Conservation (phyloP, 208 protist species). For the Crithidia expoeki region DNA sequence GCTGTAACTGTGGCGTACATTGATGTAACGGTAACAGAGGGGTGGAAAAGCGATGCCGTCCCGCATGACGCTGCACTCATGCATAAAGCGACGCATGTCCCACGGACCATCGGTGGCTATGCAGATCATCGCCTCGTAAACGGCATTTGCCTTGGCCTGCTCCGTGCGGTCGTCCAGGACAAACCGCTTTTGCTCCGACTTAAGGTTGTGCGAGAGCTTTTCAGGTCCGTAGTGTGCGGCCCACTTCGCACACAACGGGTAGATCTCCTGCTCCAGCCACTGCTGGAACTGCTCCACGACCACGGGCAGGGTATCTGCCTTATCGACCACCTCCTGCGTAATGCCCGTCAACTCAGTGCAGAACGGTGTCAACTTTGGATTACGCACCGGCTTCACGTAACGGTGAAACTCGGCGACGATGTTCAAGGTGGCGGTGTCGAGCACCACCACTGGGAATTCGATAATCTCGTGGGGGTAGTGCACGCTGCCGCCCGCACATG, state of each 20-base stretch:
- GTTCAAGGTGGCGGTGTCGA: constrained; percentile 71
- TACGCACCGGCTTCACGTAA: constrained; percentile 87
- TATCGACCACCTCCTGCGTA: constrained; percentile 90
- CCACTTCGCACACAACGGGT: constrained; percentile 70
- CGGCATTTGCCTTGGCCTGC: constrained; percentile 13
- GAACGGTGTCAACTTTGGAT: constrained; percentile 88
- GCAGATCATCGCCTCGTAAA: constrained; percentile 74
- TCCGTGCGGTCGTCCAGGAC: constrained; percentile 52
- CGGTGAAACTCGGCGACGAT: constrained; percentile 87
- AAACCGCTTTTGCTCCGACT: constrained; percentile 59
- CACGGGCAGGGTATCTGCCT: constrained; percentile 57
- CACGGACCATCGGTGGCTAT: constrained; percentile 90
- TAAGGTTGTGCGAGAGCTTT: constrained; percentile 49
- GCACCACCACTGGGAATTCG: constrained; percentile 94
- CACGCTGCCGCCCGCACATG: constrained; percentile 73
- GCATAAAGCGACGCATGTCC: constrained; percentile 93
- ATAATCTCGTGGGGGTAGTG: constrained; percentile 95
- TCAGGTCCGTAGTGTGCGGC: constrained; percentile 26
- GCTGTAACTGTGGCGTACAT: constrained; percentile 80
- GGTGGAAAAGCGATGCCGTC: constrained; percentile 80
- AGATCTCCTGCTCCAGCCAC: constrained; percentile 74
- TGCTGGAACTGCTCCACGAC: constrained; percentile 65
- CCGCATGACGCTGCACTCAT: constrained; percentile 82
- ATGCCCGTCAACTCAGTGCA: constrained; percentile 96
- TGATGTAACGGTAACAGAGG: constrained; percentile 91